Conservation (phyloP, 2,329 filamentous ascomycete genomes). For the Phoma sp. region DNA sequence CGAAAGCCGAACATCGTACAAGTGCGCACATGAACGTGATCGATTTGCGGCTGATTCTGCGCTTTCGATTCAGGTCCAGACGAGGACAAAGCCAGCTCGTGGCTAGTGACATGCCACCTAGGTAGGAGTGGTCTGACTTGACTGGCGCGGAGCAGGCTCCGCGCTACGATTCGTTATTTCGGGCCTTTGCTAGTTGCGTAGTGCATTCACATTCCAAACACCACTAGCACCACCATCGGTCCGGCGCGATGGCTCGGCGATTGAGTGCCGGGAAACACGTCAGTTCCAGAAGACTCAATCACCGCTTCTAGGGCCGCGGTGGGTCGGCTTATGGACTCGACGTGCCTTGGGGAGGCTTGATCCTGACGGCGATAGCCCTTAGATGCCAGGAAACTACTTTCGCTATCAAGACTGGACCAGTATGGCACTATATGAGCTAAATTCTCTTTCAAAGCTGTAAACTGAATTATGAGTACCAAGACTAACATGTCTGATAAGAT, state of each 20-base stretch:
- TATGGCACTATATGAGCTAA: too few relatives aligned
- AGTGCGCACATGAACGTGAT: background rate
- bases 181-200: slow-evolving; percentile 4
- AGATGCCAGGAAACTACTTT: too few relatives aligned
- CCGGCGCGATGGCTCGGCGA: slow-evolving; percentile 8
- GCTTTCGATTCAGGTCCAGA: background rate
- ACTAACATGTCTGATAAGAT: too few relatives aligned
- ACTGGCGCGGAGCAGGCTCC: slow-evolving; percentile 11
- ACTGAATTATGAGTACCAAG: too few relatives aligned
- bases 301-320: slow-evolving; percentile 8
- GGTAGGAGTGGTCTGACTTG: slow-evolving; percentile 2
- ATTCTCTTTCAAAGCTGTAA: too few relatives aligned
- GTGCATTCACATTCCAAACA: slow-evolving; percentile 11
- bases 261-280: background rate
- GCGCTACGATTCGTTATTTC: slow-evolving; percentile 3
- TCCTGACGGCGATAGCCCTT: background rate
- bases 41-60: background rate
- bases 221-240: slow-evolving; percentile 6
- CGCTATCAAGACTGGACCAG: too few relatives aligned
- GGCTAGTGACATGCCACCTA: slow-evolving; percentile 5
- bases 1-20: background rate
- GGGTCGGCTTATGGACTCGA: slow-evolving; percentile 2
- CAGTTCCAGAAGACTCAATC: background rate
- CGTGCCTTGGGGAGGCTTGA: background rate
- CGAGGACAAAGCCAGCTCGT: slow-evolving; percentile 4